A percentile compares a stretch with the other conserved stretches of the same genome.
These are phyloP conservation scores for Geranomyces variabilis DNA, from an alignment of 192 early-diverging fungal species.

Conservation along the genomic window DNA sequence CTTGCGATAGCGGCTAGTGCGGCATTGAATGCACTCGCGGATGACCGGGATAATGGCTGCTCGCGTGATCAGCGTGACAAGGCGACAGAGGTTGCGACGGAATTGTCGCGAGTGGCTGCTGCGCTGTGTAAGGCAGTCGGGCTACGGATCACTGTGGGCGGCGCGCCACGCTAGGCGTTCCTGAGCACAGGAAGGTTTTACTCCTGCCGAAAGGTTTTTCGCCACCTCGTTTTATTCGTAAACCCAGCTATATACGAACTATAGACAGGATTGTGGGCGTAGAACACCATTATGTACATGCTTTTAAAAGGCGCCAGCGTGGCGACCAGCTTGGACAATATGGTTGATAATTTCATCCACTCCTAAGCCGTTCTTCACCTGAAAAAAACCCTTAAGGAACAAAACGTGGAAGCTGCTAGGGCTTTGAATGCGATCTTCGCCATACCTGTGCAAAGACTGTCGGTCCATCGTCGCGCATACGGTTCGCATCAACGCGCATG, in stretches of 20 bases:
- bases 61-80: slow-evolving; percentile 2
- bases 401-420: not conserved
- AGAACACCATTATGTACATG: too few relatives aligned
- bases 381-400: slow-evolving; percentile 24
- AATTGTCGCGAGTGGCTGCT: not conserved
- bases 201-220: too few relatives aligned
- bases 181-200: too few relatives aligned
- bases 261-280: too few relatives aligned
- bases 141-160: too few relatives aligned
- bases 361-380: slow-evolving; percentile 87
- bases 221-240: too few relatives aligned
- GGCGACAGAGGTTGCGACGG: slow-evolving; percentile 7
- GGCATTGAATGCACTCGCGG: too few relatives aligned
- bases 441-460: slow-evolving; percentile 80
- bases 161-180: too few relatives aligned
- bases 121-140: too few relatives aligned
- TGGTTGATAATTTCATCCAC: slow-evolving; percentile 79
- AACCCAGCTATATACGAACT: too few relatives aligned
- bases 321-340: slow-evolving; percentile 61
- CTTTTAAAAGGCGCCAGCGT: slow-evolving; percentile 9
- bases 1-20: too few relatives aligned
- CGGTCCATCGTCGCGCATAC: slow-evolving; percentile 86
- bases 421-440: not conserved
- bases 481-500: slow-evolving; percentile 86
- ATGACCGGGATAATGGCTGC: not conserved